Evolutionary conservation across 306 rosid species (phyloP), one percentile per base, ranked within the genome.

Genomic region (Ceratonia siliqua): DNA sequence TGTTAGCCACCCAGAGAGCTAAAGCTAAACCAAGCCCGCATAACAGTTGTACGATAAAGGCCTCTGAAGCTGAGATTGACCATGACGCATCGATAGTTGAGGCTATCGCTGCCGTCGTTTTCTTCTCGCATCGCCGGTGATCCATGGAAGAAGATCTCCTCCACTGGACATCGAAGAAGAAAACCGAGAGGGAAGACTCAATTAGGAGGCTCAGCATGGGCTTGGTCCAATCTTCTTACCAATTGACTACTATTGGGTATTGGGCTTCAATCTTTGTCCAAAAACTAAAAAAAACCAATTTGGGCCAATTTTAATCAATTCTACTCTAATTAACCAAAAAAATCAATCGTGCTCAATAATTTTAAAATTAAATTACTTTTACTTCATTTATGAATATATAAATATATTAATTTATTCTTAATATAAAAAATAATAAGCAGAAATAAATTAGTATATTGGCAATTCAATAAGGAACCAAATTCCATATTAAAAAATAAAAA

Each of bases 61-160:
- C 68, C 42, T 56, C 82, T 39, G 81, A 68, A 38, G 22, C 17
- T 73, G 82, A 73, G 35, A 81, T 56, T 36, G 15, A 25, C 25
- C 71, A 22, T 5, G 81, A 11, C 1, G 68, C 13, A 24, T 43
- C 49, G 38, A 33, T 27, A 6, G 33, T 21, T 9, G 54, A 48
- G 68, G 73, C 13, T 42, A 52, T 39, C 8, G 64, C 35, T 33
- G 70, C 7, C 82, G 57, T 32, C 53, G 82, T 46, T 56, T 45
- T 24, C 18, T 57, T 32, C 10, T 24, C 55, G 45, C 43, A 46
- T 45, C 75, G 18, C 78, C 69, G 76, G 65, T 65, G 63, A 73
- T 77, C 75, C 81, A 70, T 73, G 6, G 71, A 55, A n/a, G 53
- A 54, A 46, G 41, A 53, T 9, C 49, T 25, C 9, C 3, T 3